A percentile compares a stretch with the other conserved stretches of the same genome.
Evolutionary conservation across 2,329 filamentous ascomycete species (phyloP).

Genomic region (Emydomyces testavorans): DNA sequence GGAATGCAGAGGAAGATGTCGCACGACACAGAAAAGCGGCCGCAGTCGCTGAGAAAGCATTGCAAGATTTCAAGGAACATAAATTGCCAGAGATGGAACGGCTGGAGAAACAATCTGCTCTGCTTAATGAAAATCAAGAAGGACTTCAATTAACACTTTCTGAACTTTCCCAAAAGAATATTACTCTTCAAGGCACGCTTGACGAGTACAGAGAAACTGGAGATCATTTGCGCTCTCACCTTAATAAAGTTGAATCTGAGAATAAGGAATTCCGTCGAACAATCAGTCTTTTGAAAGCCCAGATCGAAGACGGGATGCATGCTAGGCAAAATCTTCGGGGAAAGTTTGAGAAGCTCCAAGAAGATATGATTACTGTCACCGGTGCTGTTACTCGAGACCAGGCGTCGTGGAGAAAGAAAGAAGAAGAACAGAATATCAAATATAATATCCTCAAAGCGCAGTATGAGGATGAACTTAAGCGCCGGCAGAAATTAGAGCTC

Average conservation of each 20-base stretch:
- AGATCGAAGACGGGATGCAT: slow-evolving; percentile 75
- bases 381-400: slow-evolving; percentile 75
- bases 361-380: slow-evolving; percentile 71
- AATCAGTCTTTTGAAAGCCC: slow-evolving; percentile 60
- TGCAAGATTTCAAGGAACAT: slow-evolving; percentile 56
- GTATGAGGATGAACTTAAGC: slow-evolving; percentile 57
- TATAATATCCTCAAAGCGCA: slow-evolving; percentile 46
- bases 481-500: slow-evolving; percentile 48
- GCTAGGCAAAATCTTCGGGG: slow-evolving; percentile 71
- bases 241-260: slow-evolving; percentile 45
- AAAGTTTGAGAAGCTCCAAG: slow-evolving; percentile 75
- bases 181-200: slow-evolving; percentile 48
- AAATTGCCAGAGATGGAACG: slow-evolving; percentile 55
- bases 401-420: slow-evolving; percentile 59
- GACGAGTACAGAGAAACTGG: slow-evolving; percentile 53
- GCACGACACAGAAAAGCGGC: slow-evolving; percentile 38
- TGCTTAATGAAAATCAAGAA: slow-evolving; percentile 57
- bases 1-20: slow-evolving; percentile 50
- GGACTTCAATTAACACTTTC: slow-evolving; percentile 43
- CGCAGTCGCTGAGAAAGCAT: slow-evolving; percentile 53
- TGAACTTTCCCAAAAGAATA: slow-evolving; percentile 48
- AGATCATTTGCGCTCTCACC: slow-evolving; percentile 48
- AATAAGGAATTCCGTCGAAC: slow-evolving; percentile 65
- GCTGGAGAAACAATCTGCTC: slow-evolving; percentile 53
- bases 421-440: slow-evolving; percentile 45